Evolutionary conservation across 352 stramenopile species (phyloP), one percentile per base, ranked within the genome.

Genomic region (Globisporangium megalacanthum): DNA sequence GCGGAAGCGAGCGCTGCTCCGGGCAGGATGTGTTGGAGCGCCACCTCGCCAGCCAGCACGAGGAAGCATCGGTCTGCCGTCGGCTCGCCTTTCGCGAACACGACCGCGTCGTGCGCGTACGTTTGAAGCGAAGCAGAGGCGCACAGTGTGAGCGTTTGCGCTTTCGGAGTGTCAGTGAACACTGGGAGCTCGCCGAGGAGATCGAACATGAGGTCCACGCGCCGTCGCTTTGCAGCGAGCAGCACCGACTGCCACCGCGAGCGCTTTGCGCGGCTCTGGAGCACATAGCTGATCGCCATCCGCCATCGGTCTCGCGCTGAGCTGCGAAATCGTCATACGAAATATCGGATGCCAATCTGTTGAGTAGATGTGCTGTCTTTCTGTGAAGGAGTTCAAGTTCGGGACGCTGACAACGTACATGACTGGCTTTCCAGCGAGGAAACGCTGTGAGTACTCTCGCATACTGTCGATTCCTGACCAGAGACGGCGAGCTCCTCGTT

Each of bases 161-260:
- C n/a, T 19, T 58, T 58, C 6, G 60, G 57, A 4, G 67, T 52
- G 20, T 69, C 68, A 29, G 69, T 60, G 19, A 81, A 76, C n/a
- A 69, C 52, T 14, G 60, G 49, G 2, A 82, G 52, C 0, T 37
- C 36, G 29, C 66, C 60, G 4, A 82, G 46, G 8, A 82, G 51
- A 8, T 73, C 66, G 33, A 71, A 66, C 17, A 79, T 56, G 4
- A 82, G 47, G 58, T 74, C 62, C 15, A 76, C 75, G 22, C 72
- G 67, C 50, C 62, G 58, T 29, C 70, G 60, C 22, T 60, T 62
- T 20, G 68, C 71, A 29, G 71, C 60, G 10, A 49, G 65, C 3
- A 79, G 54, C 10, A 79, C 60, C 3, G 63, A 71, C 13, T 49
- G 62, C 70, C 68, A 82, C 1, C 64, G 54, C 1, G 59, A 77